These are phyloP conservation scores for Morella rubra DNA, from an alignment of 306 rosid genomes.

Conservation along the genomic window DNA sequence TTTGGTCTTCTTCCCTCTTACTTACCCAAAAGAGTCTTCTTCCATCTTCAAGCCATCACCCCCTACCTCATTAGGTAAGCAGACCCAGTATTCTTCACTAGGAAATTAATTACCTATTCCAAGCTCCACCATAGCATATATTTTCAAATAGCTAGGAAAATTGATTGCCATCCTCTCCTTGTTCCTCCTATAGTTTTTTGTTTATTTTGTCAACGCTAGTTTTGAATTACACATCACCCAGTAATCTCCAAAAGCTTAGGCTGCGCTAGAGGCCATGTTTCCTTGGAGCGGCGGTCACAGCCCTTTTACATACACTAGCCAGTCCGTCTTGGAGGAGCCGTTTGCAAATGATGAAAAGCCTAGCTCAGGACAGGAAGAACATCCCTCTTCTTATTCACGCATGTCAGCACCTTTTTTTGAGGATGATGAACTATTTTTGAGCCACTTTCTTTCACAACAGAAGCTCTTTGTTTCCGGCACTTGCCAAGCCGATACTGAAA, in stretches of 20 bases:
- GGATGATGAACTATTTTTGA: slow-evolving; percentile 38
- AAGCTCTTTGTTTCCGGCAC: slow-evolving; percentile 17
- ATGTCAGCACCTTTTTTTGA: slow-evolving; percentile 22
- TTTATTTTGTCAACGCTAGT: not conserved
- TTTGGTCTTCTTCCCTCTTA: not conserved
- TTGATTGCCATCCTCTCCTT: not conserved
- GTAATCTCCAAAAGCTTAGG: not conserved
- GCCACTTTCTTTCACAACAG: slow-evolving; percentile 41
- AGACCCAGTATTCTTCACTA: not conserved
- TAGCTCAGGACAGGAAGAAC: slow-evolving; percentile 1
- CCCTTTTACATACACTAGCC: slow-evolving; percentile 10
- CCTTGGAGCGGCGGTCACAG: slow-evolving; percentile 25
- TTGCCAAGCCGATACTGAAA: slow-evolving; percentile 3
- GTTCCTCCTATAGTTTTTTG: not conserved
- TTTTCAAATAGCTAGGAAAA: not conserved
- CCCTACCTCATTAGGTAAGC: not conserved
- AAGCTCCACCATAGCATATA: not conserved
- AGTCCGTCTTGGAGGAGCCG: not conserved
- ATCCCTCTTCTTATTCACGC: slow-evolving; percentile 13
- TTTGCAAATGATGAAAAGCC: not conserved
- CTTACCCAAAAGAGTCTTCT: not conserved
- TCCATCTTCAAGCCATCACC: not conserved
- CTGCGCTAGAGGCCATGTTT: slow-evolving; percentile 20
- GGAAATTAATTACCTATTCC: not conserved
- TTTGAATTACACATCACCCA: not conserved